phyloP scores from a whole-genome alignment of 306 rosid genomes.

The Lathyrus tuberosus region DNA sequence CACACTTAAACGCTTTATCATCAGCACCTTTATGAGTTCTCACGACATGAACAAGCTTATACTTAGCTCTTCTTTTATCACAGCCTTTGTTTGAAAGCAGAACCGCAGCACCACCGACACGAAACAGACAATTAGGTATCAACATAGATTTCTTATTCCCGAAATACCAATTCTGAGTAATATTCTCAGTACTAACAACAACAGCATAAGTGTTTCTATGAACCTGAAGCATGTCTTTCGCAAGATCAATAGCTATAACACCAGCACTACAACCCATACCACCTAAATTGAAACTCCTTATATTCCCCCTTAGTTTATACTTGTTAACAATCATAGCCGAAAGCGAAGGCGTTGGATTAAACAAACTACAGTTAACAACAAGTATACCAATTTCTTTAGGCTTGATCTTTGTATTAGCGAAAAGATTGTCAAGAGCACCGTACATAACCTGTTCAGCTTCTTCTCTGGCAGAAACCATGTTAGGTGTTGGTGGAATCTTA shows the following conservation, averaged over 20 bases:
- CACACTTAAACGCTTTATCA: slow-evolving; percentile 61
- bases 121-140: slow-evolving; percentile 74
- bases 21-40: slow-evolving; percentile 68
- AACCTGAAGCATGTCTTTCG: slow-evolving; percentile 66
- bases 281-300: slow-evolving; percentile 61
- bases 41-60: slow-evolving; percentile 63
- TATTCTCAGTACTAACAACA: slow-evolving; percentile 78
- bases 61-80: slow-evolving; percentile 53
- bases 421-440: slow-evolving; percentile 63
- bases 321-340: slow-evolving; percentile 71
- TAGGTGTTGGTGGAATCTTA: slow-evolving; percentile 49
- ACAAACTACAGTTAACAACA: slow-evolving; percentile 71
- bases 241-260: slow-evolving; percentile 69
- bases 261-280: slow-evolving; percentile 93
- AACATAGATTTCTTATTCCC: slow-evolving; percentile 71
- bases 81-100: slow-evolving; percentile 55
- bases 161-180: slow-evolving; percentile 77
- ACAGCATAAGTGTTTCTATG: slow-evolving; percentile 62
- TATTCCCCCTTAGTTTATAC: slow-evolving; percentile 56
- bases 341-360: slow-evolving; percentile 72
- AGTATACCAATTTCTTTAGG: slow-evolving; percentile 68
- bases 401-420: slow-evolving; percentile 50
- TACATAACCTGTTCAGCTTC: slow-evolving; percentile 65
- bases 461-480: slow-evolving; percentile 61
- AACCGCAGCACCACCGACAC: slow-evolving; percentile 63